Base-by-base conservation (phyloP, 1,139 yeast genomes). In the Arxiozyma bovina region DNA sequence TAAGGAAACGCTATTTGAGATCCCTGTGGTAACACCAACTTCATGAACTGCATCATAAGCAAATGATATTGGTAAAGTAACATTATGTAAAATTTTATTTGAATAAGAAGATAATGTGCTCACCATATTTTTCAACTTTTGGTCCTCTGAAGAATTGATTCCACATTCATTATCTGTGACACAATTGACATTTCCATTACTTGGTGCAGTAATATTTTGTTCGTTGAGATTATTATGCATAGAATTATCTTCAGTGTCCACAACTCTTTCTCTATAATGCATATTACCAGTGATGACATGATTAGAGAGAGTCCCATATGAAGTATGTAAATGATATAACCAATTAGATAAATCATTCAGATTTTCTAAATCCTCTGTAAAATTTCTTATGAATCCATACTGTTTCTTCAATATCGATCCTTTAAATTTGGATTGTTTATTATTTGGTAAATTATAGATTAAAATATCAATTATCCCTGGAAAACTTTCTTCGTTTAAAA, bases 1-100 rank as follows among this genome's bases (percentile, higher is more conserved):
- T 23, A 65, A 52, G 1, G 70, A 66, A 45, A 67, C 56, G 50
- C 70, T 67, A 45, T 56, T 61, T 3, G 68, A 58, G 6, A 68
- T 61, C 2, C 71, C 72, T 0, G 70, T 62, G 22, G 69, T 64
- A 4, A 57, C 54, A n/a, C 72, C 69, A n/a, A 68, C 66, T 50
- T 68, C 72, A 43, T 65, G 69, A 15, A 68, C 61, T 2, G 70
- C 65, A 56, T 68, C 72, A 45, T 65, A 66, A 30, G 71, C 69
- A 52, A 68, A 63, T 1, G 68, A 55, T 20, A 68, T 56, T 1
- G 72, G 72, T 30, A 68, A 53, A 3, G 67, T 58, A 21, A 68
- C 51, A 53, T 68, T 68, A 52, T 65, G 68, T 30, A 65, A 50
- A 15, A 68, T 21, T 27, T 50, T 54, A 41, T 51, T 49, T 2